A percentile compares a stretch with the other conserved stretches of the same genome.
Conservation (phyloP, 2,329 filamentous ascomycete genomes). For the Ophiostoma australiae region DNA sequence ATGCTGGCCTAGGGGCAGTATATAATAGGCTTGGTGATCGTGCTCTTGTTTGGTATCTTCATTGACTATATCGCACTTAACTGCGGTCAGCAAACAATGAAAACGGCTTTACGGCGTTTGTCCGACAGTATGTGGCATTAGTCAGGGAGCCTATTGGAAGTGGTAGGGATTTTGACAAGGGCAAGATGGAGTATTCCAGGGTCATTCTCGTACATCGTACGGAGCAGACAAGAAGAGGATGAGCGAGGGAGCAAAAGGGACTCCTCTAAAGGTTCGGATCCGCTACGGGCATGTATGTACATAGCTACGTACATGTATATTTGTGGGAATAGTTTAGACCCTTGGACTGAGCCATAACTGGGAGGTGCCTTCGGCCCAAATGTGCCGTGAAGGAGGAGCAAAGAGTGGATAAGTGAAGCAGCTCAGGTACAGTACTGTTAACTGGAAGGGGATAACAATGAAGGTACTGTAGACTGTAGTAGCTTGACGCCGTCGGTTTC, state of each 20-base stretch:
- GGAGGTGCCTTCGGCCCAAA: not conserved
- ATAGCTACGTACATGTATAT: not conserved
- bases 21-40: not conserved
- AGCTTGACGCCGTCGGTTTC: constrained; percentile 11
- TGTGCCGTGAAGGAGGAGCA: not conserved
- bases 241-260: not conserved
- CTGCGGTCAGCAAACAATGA: not conserved
- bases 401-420: not conserved
- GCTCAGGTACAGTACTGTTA: not conserved
- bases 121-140: not conserved
- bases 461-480: not conserved
- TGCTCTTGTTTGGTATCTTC: not conserved
- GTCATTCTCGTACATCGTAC: not conserved
- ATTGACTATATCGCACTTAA: not conserved
- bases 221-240: not conserved
- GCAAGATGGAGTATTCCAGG: not conserved
- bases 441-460: not conserved
- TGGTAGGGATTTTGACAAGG: not conserved
- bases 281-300: not conserved
- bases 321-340: not conserved
- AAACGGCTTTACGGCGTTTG: not conserved
- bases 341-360: not conserved
- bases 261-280: not conserved
- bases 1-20: not conserved
- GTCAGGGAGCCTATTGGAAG: not conserved